Conservation (phyloP, 805 yeast species). For the Lachancea sp. region DNA sequence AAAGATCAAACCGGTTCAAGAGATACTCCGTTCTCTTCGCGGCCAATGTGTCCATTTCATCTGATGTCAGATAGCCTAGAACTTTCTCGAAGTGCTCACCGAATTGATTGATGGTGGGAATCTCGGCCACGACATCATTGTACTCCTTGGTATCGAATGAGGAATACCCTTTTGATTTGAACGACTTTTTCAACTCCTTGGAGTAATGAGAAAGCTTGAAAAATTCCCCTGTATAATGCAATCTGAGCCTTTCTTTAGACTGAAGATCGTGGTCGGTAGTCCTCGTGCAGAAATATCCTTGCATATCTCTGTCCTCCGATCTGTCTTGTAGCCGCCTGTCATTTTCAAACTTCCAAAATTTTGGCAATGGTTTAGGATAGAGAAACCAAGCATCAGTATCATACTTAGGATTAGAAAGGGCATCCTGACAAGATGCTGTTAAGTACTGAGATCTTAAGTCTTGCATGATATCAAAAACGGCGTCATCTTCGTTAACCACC, state of each 20-base stretch:
- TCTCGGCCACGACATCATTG: background rate
- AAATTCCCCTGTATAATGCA: conserved; percentile 35
- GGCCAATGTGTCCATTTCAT: conserved; percentile 18
- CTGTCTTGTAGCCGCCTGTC: conserved; percentile 21
- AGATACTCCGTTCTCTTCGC: conserved; percentile 30
- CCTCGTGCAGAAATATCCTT: conserved; percentile 3
- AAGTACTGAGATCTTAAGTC: conserved; percentile 63
- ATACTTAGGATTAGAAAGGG: conserved; percentile 68
- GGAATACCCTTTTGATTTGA: conserved; percentile 1
- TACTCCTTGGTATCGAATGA: background rate
- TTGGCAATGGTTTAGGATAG: conserved; percentile 67
- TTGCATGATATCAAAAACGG: conserved; percentile 25
- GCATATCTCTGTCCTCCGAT: background rate
- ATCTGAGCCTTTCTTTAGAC: conserved; percentile 7
- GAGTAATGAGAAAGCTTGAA: conserved; percentile 31
- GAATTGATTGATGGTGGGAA: conserved; percentile 15
- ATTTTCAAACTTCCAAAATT: conserved; percentile 37
- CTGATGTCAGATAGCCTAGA: conserved; percentile 18
- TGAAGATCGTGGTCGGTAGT: conserved; percentile 3
- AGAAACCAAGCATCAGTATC: conserved; percentile 55
- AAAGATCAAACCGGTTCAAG: conserved; percentile 33
- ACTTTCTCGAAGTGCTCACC: conserved; percentile 28
- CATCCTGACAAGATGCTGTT: conserved; percentile 56
- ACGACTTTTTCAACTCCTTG: conserved; percentile 10
- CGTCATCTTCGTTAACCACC: conserved; percentile 6